Conservation (phyloP, 345 rosid genomes). For the Chamaenerion angustifolium region DNA sequence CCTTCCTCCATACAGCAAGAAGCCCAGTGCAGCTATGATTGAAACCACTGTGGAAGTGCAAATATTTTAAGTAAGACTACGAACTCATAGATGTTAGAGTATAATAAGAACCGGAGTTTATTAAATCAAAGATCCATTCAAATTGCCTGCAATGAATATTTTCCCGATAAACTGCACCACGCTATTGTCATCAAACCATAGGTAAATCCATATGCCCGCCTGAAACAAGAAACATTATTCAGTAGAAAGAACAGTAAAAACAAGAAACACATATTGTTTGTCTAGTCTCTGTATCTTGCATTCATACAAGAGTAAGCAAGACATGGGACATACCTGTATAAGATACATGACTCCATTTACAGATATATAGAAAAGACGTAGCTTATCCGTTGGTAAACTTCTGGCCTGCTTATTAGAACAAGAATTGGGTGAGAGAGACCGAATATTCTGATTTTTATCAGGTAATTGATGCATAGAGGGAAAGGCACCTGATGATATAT, state of each 20-base stretch:
- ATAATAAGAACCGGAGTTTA: not conserved
- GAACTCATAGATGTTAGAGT: not conserved
- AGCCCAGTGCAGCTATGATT: slow-evolving; percentile 78
- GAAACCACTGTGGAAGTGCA: slow-evolving; percentile 55
- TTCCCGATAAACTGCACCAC: slow-evolving; percentile 62
- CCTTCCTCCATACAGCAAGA: slow-evolving; percentile 98
- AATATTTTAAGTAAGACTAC: slow-evolving; percentile 5
- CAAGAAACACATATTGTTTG: too few relatives aligned
- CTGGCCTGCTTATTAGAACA: slow-evolving; percentile 52
- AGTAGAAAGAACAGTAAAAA: too few relatives aligned
- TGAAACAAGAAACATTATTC: slow-evolving; percentile 15
- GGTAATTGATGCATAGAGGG: slow-evolving; percentile 1
- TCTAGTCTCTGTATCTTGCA: too few relatives aligned
- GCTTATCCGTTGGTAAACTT: slow-evolving; percentile 88
- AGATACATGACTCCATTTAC: slow-evolving; percentile 55
- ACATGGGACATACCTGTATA: slow-evolving; percentile 45
- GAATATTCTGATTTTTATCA: not conserved
- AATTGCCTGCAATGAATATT: slow-evolving; percentile 75
- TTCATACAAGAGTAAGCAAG: not conserved
- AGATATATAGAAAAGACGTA: slow-evolving; percentile 43
- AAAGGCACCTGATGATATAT: slow-evolving; percentile 82
- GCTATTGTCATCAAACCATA: slow-evolving; percentile 74
- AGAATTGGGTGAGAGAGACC: not conserved
- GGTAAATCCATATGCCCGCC: slow-evolving; percentile 77
- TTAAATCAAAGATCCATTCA: slow-evolving; percentile 1